Evolutionary conservation across 257 asterid genomes (phyloP), one percentile per base, ranked within the genome.

Genomic region (Euphrasia confusa): DNA sequence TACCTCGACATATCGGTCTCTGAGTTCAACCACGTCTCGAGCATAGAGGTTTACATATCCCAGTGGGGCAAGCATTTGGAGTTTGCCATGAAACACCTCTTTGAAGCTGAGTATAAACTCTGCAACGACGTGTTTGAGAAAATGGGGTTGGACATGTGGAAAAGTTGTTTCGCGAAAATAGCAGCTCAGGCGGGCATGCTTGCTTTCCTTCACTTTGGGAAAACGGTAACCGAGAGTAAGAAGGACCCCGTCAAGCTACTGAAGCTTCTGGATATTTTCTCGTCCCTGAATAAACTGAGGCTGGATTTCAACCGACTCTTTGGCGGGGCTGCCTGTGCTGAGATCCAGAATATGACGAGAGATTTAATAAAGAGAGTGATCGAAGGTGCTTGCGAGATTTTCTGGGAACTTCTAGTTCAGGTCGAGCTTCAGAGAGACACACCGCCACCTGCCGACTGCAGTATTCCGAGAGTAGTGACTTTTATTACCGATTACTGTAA

Each of bases 51-150:
- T 24, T 80, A 82, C 59, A 86, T 92, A 54, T 67, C 83, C 71
- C 80, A 76, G 57, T 92, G 99, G 98, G 95, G 95, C 11, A 76
- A 75, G 80, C 96, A 92, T 75, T 76, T 92, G 79, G 97, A 89
- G 78, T 89, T 92, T 61, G 90, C 94, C 0, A 87, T 86, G 79
- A 92, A 86, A 73, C 90, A 89, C 67, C 74, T 92, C 12, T 87
- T 89, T 53, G 96, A 89, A 81, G 88, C 89, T 2, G 96, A 92
- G 74, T 86, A 81, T 73, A 86, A 84, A 71, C 84, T 86, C 4
- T 86, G 97, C 69, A 83, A 79, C 10, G 96, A 91, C 30, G 90
- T 91, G 40, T 86, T 92, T 55, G 96, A 89, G 77, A 80, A 78
- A 77, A 79, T 92, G 78, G 97, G 99, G 42, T 60, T 78, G 63